phyloP scores from a whole-genome alignment of 139 green algal species.

The Ostreobium quekettii region DNA sequence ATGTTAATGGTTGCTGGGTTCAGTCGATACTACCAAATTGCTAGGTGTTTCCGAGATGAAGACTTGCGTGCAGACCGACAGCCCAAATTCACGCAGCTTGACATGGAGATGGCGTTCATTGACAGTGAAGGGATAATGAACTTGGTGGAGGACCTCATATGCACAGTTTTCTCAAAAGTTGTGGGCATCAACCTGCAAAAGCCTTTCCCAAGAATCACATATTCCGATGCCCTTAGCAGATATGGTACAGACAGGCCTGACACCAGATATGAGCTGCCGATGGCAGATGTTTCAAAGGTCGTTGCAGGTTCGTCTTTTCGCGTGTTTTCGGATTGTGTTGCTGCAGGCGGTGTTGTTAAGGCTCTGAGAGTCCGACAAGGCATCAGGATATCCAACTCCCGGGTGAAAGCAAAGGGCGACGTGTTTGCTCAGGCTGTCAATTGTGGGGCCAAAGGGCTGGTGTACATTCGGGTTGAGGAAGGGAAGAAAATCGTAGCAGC shows the following conservation, averaged over 20 bases:
- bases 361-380: slow-evolving; percentile 73
- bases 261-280: slow-evolving; percentile 61
- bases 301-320: slow-evolving; percentile 54
- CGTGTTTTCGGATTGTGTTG: slow-evolving; percentile 72
- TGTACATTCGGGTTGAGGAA: slow-evolving; percentile 59
- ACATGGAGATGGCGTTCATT: slow-evolving; percentile 93
- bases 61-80: slow-evolving; percentile 88
- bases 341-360: slow-evolving; percentile 69
- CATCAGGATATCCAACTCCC: slow-evolving; percentile 66
- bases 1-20: slow-evolving; percentile 93
- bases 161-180: slow-evolving; percentile 52
- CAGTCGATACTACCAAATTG: slow-evolving; percentile 65
- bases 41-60: slow-evolving; percentile 94
- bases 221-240: slow-evolving; percentile 78
- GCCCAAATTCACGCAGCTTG: slow-evolving; percentile 94
- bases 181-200: slow-evolving; percentile 42
- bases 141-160: slow-evolving; percentile 76
- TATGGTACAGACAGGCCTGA: slow-evolving; percentile 79
- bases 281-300: slow-evolving; percentile 45
- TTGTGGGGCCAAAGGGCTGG: slow-evolving; percentile 45
- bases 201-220: slow-evolving; percentile 77
- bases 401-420: slow-evolving; percentile 71
- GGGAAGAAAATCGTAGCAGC: slow-evolving; percentile 58
- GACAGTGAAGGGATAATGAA: slow-evolving; percentile 72
- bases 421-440: slow-evolving; percentile 25